Evolutionary conservation across 169 alveolate species (phyloP), one percentile per base, ranked within the genome.

Genomic region (Amoebophrya sp.): DNA sequence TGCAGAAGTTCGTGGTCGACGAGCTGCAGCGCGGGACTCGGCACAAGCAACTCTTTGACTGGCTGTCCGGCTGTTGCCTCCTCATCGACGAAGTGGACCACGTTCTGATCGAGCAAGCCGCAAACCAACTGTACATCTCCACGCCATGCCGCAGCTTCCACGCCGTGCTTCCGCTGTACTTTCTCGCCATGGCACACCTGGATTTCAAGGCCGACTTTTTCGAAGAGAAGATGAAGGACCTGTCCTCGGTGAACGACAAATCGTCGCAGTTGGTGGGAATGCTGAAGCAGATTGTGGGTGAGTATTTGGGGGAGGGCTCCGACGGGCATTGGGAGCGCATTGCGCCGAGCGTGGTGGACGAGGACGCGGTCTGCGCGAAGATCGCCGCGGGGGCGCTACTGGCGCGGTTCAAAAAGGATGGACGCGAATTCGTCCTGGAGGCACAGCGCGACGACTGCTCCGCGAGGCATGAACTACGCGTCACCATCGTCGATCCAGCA

Each of bases 101-200:
- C 20, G 90, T 88, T 7, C 5, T 88, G 90, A 41, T 88, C 39
- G 90, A 88, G 40, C 90, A 88, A 40, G 13, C 69, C 0, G 69
- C 18, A 34, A 88, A 88, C 90, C 90, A 88, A 38, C 90, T 88
- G 41, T 88, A 88, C 90, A 41, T 88, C 69, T 88, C 90, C 39
- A 88, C 69, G 41, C 89, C 89, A 13, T 87, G 89, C 58, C 89
- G 89, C 40, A 50, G 89, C 31, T 87, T 87, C 41, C 89, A 87
- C 16, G 89, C 89, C n/a, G 18, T 87, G 89, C 58, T 13, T 34
- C 89, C 89, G 0, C 23, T 87, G 89, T 39, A 23, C 48, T 87
- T 87, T 13, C 48, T 87, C 31, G 40, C 40, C 20, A 39, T 87
- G 89, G 89, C 89, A 18, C 40, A 20, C 89, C 34, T 87, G 89